phyloP scores from a whole-genome alignment of 495 filamentous ascomycete genomes.

The Rusavskia elegans region DNA sequence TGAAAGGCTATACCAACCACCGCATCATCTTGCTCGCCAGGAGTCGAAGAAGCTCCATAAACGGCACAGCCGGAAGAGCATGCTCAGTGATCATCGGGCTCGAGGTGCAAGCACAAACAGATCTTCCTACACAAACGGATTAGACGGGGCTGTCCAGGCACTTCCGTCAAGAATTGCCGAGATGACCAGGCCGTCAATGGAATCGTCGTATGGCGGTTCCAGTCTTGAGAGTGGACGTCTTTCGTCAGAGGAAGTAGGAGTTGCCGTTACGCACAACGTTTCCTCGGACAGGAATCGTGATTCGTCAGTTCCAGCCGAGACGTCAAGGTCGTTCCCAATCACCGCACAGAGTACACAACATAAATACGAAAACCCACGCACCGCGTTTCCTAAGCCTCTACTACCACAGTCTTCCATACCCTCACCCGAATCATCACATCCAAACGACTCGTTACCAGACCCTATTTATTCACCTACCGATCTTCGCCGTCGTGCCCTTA shows the following conservation, averaged over 20 bases:
- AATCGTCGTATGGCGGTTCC: not conserved
- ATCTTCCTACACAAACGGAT: not conserved
- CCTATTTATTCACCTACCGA: constrained; percentile 25
- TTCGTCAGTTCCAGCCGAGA: not conserved
- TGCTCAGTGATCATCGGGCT: constrained; percentile 21
- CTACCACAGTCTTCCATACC: constrained; percentile 2
- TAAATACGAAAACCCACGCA: constrained; percentile 20
- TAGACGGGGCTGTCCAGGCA: not conserved
- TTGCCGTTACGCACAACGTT: constrained; percentile 20
- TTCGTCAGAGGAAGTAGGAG: constrained; percentile 22
- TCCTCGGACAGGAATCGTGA: not conserved
- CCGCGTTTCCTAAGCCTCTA: constrained; percentile 23
- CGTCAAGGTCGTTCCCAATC: constrained; percentile 10
- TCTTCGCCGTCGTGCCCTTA: constrained; percentile 38
- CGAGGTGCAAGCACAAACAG: constrained; percentile 6
- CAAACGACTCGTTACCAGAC: constrained; percentile 2
- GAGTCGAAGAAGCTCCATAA: constrained; percentile 32
- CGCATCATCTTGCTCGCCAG: constrained; percentile 18
- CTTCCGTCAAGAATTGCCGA: not conserved
- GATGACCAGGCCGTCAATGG: not conserved
- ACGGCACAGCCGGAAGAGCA: constrained; percentile 25
- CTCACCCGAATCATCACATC: not conserved
- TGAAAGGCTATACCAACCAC: not conserved
- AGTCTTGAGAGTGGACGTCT: not conserved
- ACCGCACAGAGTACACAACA: constrained; percentile 34